Evolutionary conservation across 768 basidiomycete species (phyloP).

Genomic region (Mycena alexandri): DNA sequence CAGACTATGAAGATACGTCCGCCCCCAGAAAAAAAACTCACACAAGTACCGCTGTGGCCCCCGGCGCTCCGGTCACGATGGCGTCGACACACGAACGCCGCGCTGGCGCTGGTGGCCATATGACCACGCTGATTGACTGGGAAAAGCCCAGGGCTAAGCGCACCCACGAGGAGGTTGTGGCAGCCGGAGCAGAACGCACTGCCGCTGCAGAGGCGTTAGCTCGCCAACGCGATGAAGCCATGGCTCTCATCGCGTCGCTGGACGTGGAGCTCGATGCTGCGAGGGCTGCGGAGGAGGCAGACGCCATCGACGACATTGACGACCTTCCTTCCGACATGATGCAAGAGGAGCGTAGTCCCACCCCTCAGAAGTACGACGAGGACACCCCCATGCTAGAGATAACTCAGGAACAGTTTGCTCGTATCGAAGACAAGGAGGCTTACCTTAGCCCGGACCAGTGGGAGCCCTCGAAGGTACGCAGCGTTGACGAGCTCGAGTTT

Average conservation of each 20-base stretch:
- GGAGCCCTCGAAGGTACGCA: background rate
- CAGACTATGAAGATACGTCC: no score
- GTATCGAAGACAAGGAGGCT: conserved; percentile 1
- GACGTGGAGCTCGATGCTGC: background rate
- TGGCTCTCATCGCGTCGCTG: background rate
- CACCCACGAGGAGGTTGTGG: background rate
- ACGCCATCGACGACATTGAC: background rate
- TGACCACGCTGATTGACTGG: background rate
- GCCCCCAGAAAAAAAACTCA: no score
- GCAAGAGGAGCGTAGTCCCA: background rate
- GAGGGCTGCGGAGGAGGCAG: background rate
- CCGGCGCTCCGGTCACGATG: background rate
- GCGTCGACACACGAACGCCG: background rate
- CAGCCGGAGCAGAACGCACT: background rate
- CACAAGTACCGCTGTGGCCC: background rate
- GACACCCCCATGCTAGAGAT: background rate
- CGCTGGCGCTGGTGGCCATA: background rate
- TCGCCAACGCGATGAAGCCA: background rate
- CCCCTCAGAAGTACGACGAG: background rate
- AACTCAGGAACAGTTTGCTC: background rate
- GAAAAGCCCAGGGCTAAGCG: background rate
- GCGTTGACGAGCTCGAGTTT: no score
- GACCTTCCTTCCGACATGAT: background rate
- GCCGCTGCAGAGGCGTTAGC: background rate
- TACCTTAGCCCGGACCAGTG: background rate